phyloP scores from a whole-genome alignment of 73 alveolate genomes.

The Tetrahymena thermophila region DNA sequence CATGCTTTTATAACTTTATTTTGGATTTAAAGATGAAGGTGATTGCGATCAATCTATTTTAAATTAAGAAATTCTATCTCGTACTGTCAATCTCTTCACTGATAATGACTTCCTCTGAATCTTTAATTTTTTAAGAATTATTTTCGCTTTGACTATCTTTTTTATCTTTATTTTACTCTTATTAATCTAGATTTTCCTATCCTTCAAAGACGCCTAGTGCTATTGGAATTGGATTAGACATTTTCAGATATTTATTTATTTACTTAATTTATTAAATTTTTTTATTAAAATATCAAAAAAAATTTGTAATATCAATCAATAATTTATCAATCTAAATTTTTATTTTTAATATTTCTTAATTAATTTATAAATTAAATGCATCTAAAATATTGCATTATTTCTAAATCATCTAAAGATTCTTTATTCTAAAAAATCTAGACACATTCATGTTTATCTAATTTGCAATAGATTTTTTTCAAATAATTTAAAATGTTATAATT shows the following conservation, averaged over 20 bases:
- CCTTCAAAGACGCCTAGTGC: not conserved
- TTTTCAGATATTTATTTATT: not conserved
- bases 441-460: not conserved
- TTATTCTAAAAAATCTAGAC: not conserved
- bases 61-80: not conserved
- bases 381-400: not conserved
- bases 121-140: not conserved
- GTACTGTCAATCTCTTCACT: not conserved
- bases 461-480: not conserved
- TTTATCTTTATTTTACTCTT: not conserved
- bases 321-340: not conserved
- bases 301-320: no score
- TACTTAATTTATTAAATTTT: no score
- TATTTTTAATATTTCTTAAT: not conserved
- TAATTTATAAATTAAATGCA: no score
- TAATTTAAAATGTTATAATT: no score
- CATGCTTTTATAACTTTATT: not conserved
- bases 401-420: not conserved
- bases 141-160: not conserved
- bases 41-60: not conserved
- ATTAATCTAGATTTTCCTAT: not conserved
- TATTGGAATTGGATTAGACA: not conserved
- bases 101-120: not conserved
- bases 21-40: not conserved
- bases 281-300: not conserved